Evolutionary conservation across 345 rosid genomes (phyloP), one percentile per base, ranked within the genome.

Genomic region (Psidium friedrichsthalianum): DNA sequence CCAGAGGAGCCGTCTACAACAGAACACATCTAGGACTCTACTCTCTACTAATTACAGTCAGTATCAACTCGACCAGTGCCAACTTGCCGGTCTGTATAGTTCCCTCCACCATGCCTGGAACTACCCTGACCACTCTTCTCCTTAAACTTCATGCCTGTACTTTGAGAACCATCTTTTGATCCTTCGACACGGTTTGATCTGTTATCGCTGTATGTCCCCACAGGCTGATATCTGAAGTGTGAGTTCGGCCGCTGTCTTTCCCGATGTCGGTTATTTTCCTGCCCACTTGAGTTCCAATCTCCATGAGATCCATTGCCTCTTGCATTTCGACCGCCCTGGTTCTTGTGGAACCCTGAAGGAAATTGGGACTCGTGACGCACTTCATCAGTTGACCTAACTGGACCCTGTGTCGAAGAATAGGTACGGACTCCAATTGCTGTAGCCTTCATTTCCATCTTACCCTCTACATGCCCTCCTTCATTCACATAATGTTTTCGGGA

Each of bases 171-270:
- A 64, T 93, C 98, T 89, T 90, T 92, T 51, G 74, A 22, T 84
- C 92, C 92, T 87, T 93, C 98, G 53, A 84, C 74, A 69, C 84
- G 86, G 81, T 87, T 87, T 56, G 90, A 85, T 89, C 86, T 92
- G 47, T 86, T 90, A 51, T 82, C 53, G 76, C 82, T 86, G 82
- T 89, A 88, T 59, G 90, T 88, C 85, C 94, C 95, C 88, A 95
- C 95, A 55, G 97, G 99, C 89, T 94, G 98, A 90, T 94, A 97
- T 86, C 95, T 97, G 16, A 88, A 96, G 86, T 94, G 95, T 24
- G 91, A n/a, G 86, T 86, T 90, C n/a, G 87, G 95, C 87, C 92
- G 92, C 85, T 88, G 94, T 89, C 95, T 90, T 80, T 94, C 98
- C 88, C 95, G 87, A 88, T 90, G 87, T 53, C 86, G 89, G 84